Evolutionary conservation across 495 filamentous ascomycete species (phyloP), one percentile per base, ranked within the genome.

Genomic region (Pyronema omphalodes): DNA sequence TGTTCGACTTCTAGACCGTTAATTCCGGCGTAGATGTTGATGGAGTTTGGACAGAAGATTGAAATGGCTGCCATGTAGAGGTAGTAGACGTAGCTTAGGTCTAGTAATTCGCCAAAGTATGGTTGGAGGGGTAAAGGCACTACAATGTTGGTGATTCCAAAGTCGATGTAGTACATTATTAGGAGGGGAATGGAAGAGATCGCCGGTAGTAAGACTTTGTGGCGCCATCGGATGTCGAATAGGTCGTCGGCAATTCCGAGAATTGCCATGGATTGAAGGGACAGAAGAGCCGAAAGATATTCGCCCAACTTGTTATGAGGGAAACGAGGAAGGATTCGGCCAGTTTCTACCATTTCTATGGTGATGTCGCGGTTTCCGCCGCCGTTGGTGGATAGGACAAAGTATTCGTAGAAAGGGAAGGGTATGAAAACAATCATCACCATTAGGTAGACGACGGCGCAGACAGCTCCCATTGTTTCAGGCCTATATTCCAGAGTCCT

Each of bases 151-250:
- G 91, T 99, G 55, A 99, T 88, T 47, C 88, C 91, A 65, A 96
- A 95, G 68, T 95, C 88, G 63, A 96, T 86, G 67, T 94, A 93
- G 70, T 99, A 99, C 54, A 99, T 86, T 50, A 93, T 82, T 4
- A 99, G 81, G 69, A 99, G 82, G 0, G 91, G 91, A 55, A 96
- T 87, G 29, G 88, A 78, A 37, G 88, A 87, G 62, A 99, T 86
- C 12, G 85, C 93, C 4, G 91, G 91, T 57, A 99, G 94, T 68
- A 96, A 79, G 63, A 96, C 79, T 69, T 99, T 99, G 72, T 99
- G 93, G 49, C 91, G 81, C 91, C 91, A 99, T 61, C 93, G 80
- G 60, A 99, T 93, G 67, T 99, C 91, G 69, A 99, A 93, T 11
- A 95, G 76, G 67, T 99, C 91, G 67, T 99, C 91, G 18, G 84